Conservation (phyloP, 306 rosid genomes). For the Quercus bicolor region DNA sequence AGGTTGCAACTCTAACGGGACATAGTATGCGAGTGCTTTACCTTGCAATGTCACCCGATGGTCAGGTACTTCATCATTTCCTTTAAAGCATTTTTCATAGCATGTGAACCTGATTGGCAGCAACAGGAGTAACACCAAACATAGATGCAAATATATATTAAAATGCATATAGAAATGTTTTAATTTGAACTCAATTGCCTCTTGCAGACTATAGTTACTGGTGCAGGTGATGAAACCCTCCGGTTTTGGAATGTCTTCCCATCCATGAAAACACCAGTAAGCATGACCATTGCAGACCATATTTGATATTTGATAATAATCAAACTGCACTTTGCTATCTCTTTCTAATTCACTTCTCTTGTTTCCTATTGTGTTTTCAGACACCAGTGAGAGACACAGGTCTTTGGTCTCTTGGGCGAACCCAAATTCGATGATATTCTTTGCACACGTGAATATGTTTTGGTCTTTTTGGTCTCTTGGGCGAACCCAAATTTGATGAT, state of each 20-base stretch:
- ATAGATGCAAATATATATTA: not conserved
- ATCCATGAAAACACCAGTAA: slow-evolving; percentile 80
- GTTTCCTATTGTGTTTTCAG: slow-evolving; percentile 34
- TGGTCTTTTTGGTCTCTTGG: slow-evolving; percentile 91
- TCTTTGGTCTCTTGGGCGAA: slow-evolving; percentile 88
- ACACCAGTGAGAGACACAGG: slow-evolving; percentile 82
- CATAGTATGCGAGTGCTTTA: slow-evolving; percentile 94
- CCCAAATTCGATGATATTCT: slow-evolving; percentile 61
- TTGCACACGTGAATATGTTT: not conserved
- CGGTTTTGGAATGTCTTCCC: slow-evolving; percentile 95
- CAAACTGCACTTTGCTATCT: not conserved
- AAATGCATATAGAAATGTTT: not conserved
- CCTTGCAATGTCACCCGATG: slow-evolving; percentile 98
- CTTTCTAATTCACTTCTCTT: not conserved
- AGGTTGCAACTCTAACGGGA: slow-evolving; percentile 98
- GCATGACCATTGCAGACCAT: slow-evolving; percentile 15
- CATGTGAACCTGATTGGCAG: not conserved
- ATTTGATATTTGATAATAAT: not conserved
- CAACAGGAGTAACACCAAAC: not conserved
- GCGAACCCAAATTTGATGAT: slow-evolving; percentile 67
- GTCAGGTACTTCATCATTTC: slow-evolving; percentile 57
- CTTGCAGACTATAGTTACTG: slow-evolving; percentile 90
- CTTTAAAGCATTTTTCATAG: not conserved
- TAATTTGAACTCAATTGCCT: not conserved
- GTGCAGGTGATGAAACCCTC: slow-evolving; percentile 98